Evolutionary conservation across 1,284 basidiomycete species (phyloP).

Genomic region (Malassezia dermatis): DNA sequence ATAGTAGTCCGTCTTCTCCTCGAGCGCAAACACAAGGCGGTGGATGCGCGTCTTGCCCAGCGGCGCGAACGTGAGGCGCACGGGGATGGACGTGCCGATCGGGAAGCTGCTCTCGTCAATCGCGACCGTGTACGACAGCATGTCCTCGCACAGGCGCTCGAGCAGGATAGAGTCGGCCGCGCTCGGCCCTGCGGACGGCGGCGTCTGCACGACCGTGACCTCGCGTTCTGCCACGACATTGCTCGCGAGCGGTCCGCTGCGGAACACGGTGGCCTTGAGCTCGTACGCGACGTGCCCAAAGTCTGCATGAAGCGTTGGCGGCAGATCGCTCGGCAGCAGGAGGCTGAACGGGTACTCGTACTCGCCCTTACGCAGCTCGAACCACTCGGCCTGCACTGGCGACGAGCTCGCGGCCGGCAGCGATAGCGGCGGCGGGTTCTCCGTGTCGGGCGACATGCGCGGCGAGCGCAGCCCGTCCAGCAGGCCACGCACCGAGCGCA

Average conservation of each 20-base stretch:
- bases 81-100: conserved; percentile 70
- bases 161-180: conserved; percentile 72
- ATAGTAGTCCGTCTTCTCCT: conserved; percentile 57
- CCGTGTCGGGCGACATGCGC: background rate
- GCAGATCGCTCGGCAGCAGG: conserved; percentile 66
- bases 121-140: conserved; percentile 70
- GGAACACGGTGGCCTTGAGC: conserved; percentile 70
- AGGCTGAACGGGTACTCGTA: conserved; percentile 93
- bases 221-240: conserved; percentile 65
- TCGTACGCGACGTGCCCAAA: conserved; percentile 71
- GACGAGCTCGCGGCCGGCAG: background rate
- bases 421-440: background rate
- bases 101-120: conserved; percentile 58
- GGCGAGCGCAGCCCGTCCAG: conserved; percentile 14
- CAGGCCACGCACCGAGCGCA: conserved; percentile 4
- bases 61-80: conserved; percentile 73
- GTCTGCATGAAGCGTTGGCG: conserved; percentile 67
- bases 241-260: conserved; percentile 67
- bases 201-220: conserved; percentile 66
- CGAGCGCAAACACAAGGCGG: conserved; percentile 65
- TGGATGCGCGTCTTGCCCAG: conserved; percentile 71
- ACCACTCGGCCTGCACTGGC: conserved; percentile 56
- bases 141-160: conserved; percentile 81
- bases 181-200: conserved; percentile 54
- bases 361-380: conserved; percentile 78